A percentile compares a stretch with the other conserved stretches of the same genome.
phyloP scores from a whole-genome alignment of 1,284 basidiomycete species.

The Lentinula novae-zelandiae region DNA sequence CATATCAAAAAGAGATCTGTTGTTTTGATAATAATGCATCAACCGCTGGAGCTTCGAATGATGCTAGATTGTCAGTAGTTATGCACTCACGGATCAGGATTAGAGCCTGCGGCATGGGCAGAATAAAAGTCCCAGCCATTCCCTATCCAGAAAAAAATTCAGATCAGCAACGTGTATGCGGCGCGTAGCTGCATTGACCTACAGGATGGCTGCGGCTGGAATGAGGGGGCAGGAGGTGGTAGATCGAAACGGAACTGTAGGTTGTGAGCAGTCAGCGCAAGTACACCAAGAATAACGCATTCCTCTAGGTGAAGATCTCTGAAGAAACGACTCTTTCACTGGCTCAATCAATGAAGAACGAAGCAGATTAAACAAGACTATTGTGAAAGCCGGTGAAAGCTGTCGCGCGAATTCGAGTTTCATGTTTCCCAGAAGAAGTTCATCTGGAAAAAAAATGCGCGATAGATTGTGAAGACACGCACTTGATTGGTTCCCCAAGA shows the following conservation, averaged over 20 bases:
- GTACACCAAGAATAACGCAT: background rate
- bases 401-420: background rate
- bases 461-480: slow-evolving; percentile 12
- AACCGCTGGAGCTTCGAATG: slow-evolving; percentile 13
- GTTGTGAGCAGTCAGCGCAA: slow-evolving; percentile 12
- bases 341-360: background rate
- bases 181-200: slow-evolving; percentile 17
- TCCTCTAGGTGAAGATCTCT: no score
- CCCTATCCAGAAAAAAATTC: slow-evolving; percentile 34
- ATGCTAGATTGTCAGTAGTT: slow-evolving; percentile 1
- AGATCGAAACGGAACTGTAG: slow-evolving; percentile 43
- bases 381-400: background rate
- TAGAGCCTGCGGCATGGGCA: slow-evolving; percentile 43
- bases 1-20: slow-evolving; percentile 52
- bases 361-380: background rate
- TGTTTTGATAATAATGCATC: slow-evolving; percentile 14
- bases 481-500: slow-evolving; percentile 51
- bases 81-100: slow-evolving; percentile 50
- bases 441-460: background rate
- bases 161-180: slow-evolving; percentile 16
- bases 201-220: slow-evolving; percentile 60
- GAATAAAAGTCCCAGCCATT: slow-evolving; percentile 57
- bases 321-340: no score
- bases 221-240: slow-evolving; percentile 48
- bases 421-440: background rate